phyloP scores from a whole-genome alignment of 441 rosid genomes.

The Sinapis alba region DNA sequence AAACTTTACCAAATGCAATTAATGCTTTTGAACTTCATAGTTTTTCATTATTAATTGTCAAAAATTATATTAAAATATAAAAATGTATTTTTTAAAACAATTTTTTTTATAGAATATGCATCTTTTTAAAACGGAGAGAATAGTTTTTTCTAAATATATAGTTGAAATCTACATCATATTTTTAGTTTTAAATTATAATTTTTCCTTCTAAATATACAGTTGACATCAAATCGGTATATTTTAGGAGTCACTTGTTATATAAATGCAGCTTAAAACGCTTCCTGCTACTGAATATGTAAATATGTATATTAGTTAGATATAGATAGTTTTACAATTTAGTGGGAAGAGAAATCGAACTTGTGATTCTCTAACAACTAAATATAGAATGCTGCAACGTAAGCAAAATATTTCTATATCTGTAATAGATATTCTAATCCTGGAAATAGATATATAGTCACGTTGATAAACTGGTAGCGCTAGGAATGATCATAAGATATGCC shows the following conservation, averaged over 20 bases:
- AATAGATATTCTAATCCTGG: background rate
- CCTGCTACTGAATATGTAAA: background rate
- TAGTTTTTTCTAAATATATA: no score
- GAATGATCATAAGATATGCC: background rate
- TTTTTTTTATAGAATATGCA: no score
- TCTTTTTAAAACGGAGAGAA: no score
- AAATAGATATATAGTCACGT: background rate
- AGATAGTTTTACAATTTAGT: background rate
- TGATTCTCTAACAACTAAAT: background rate
- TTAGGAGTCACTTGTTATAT: background rate
- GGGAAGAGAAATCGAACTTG: background rate
- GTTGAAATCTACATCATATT: no score
- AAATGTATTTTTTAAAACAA: no score
- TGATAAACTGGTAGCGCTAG: background rate
- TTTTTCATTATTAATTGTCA: no score
- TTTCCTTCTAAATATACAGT: no score
- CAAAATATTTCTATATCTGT: background rate
- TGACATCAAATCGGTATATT: no score
- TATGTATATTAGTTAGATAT: background rate
- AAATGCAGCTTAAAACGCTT: background rate
- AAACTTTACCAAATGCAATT: no score
- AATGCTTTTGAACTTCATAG: no score
- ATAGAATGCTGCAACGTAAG: background rate
- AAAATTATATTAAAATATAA: no score
- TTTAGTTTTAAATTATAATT: no score